Evolutionary conservation across 805 yeast genomes (phyloP), one percentile per base, ranked within the genome.

Genomic region (Scheffersomyces ergatensis): DNA sequence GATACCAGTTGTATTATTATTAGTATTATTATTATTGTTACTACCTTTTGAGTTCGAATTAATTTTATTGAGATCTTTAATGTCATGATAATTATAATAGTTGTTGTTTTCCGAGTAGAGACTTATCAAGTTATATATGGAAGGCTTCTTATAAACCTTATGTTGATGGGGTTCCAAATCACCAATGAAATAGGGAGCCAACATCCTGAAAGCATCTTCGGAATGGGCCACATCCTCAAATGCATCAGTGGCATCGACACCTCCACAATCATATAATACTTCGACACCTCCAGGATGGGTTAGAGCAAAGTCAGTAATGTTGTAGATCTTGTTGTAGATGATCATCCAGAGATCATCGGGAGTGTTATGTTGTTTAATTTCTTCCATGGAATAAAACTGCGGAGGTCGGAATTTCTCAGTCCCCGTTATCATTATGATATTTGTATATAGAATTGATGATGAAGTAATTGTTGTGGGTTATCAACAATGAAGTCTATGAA

Each of bases 331-430:
- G 43, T 84, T 88, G 52, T 88, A 82, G 45, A 88, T 74, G 41
- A 88, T 76, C 72, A 92, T 80, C 96, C 97, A 92, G 33, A 88
- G 65, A 52, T 86, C 89, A 14, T 83, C 85, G 32, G 82, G 77
- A n/a, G 79, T 70, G 60, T 78, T 80, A 73, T 90, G 97, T 50
- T 72, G 58, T 24, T 82, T 74, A 39, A 89, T 80, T 60, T 89
- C 87, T 29, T 65, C 67, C 31, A 48, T 33, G 3, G 55, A 39
- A 35, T 34, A 52, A 21, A 27, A 20, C 21, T 35, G 39, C 26
- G 27, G 25, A 21, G 27, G 36, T 21, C 26, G 19, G 16, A 20
- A 14, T 17, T 21, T 33, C 12, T 33, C 36, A 13, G 14, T 21
- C n/a, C 17, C 27, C 11, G 25, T 20, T 3, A 25, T 23, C 19